Conservation (phyloP, 192 early-diverging fungal species). For the Coemansia furcata region DNA sequence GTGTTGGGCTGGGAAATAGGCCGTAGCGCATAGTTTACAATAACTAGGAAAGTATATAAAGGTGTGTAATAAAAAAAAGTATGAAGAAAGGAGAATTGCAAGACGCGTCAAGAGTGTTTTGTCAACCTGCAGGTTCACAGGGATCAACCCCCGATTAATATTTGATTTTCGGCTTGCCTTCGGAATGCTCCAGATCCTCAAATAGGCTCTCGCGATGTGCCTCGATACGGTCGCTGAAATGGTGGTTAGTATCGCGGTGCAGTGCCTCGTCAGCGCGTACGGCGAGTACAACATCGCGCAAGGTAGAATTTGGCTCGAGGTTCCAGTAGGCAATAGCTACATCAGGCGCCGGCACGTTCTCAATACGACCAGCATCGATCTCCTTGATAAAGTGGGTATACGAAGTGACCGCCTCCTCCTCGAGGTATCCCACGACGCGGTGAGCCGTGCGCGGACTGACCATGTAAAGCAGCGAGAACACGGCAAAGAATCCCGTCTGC, state of each 20-base stretch:
- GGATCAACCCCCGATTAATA: slow-evolving; percentile 9
- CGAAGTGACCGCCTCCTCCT: slow-evolving; percentile 90
- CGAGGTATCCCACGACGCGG: slow-evolving; percentile 88
- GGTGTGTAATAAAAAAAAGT: not conserved
- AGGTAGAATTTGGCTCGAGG: slow-evolving; percentile 61
- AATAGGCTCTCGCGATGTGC: slow-evolving; percentile 54
- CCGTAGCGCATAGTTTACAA: slow-evolving; percentile 6
- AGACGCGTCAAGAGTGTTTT: not conserved
- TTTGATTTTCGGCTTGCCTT: slow-evolving; percentile 33
- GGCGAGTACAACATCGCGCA: slow-evolving; percentile 83
- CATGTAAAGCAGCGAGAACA: slow-evolving; percentile 86
- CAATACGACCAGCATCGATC: slow-evolving; percentile 73
- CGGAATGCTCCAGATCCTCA: slow-evolving; percentile 37
- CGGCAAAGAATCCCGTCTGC: slow-evolving; percentile 90
- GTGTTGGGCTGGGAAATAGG: not conserved
- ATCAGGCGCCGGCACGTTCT: slow-evolving; percentile 73
- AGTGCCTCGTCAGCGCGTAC: slow-evolving; percentile 86
- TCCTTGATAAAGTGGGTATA: slow-evolving; percentile 85
- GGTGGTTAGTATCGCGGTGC: slow-evolving; percentile 91
- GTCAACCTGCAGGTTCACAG: not conserved
- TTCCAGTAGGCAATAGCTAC: slow-evolving; percentile 88
- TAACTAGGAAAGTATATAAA: not conserved
- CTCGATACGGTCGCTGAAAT: slow-evolving; percentile 69
- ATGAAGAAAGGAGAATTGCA: not conserved
- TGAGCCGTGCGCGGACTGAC: slow-evolving; percentile 77